These are phyloP conservation scores for Calonectria naviculata DNA, from an alignment of 2,329 filamentous ascomycete species.

Conservation along the genomic window DNA sequence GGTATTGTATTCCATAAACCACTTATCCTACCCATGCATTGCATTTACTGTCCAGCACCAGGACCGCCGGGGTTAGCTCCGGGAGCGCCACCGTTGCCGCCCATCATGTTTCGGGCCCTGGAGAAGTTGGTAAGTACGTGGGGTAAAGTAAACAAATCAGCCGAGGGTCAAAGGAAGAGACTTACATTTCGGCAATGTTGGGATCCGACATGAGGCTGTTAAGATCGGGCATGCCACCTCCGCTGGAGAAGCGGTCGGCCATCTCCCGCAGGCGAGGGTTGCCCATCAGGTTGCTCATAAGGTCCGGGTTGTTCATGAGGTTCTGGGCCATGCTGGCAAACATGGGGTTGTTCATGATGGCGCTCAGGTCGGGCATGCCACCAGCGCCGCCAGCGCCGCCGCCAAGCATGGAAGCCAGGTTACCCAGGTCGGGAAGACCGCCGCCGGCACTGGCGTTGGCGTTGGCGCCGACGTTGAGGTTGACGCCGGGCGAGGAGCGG, in stretches of 20 bases:
- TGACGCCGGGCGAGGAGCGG: slow-evolving; percentile 62
- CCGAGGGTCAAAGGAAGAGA: slow-evolving; percentile 38
- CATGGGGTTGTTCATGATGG: slow-evolving; percentile 98
- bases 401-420: slow-evolving; percentile 79
- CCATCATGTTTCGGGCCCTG: slow-evolving; percentile 61
- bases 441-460: slow-evolving; percentile 62
- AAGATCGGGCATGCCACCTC: slow-evolving; percentile 91
- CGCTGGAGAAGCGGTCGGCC: slow-evolving; percentile 81
- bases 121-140: slow-evolving; percentile 2
- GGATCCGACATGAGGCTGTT: slow-evolving; percentile 90
- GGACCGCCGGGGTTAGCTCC: slow-evolving; percentile 34
- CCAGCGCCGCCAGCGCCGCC: slow-evolving; percentile 65
- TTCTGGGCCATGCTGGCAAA: slow-evolving; percentile 97
- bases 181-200: slow-evolving; percentile 92
- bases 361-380: slow-evolving; percentile 88
- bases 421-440: slow-evolving; percentile 74
- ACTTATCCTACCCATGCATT: slow-evolving; percentile 22
- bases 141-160: neutral
- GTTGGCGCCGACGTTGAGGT: slow-evolving; percentile 60
- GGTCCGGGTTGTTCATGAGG: slow-evolving; percentile 95
- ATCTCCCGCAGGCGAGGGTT: slow-evolving; percentile 91
- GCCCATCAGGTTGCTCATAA: slow-evolving; percentile 92
- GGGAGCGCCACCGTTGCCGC: slow-evolving; percentile 43
- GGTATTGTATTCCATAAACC: slow-evolving; percentile 28
- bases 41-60: slow-evolving; percentile 39